Evolutionary conservation across 306 rosid genomes (phyloP), one percentile per base, ranked within the genome.

Genomic region (Carpinus fangiana): DNA sequence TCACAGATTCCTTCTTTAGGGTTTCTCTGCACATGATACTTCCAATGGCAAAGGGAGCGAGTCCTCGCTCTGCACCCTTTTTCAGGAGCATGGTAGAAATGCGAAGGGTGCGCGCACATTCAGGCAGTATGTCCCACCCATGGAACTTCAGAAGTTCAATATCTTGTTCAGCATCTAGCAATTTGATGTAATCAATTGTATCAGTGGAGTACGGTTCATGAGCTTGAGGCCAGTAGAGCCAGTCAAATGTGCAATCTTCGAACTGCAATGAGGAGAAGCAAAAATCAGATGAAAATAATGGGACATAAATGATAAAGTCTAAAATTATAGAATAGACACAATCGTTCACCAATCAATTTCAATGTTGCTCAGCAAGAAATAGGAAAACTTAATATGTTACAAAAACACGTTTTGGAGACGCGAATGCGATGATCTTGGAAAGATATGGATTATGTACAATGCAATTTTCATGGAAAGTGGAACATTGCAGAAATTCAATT

Each of bases 221-320:
- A 71, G 94, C 92, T 83, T 90, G 94, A 9, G 90, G 92, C 94
- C 94, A 90, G 80, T 90, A 86, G 52, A 90, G 80, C 94, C 94
- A 90, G 51, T 90, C 94, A 78, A 88, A 90, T 60, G 94, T 90
- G 88, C 94, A 90, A 76, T 90, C 94, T 85, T 90, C 92, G 79
- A 86, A 88, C 94, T 90, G 87, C 77, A 60, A 76, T 72, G 72
- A 13, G 50, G 38, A 45, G 56, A 47, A 20, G 8, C 3, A 18
- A 8, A 69, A 62, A 7, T 50, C 65, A 74, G 76, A 82, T 76
- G 73, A 72, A 41, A 74, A 60, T 17, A 66, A 38, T 66, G 43
- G 43, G 23, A 66, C 55, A 65, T 43, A 12, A 73, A 64, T 17
- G 12, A 14, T 31, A 13, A 47, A 11, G 13, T 2, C 14, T 48